Conservation (phyloP, 108 stramenopile genomes). For the Stephanodiscus triporus region DNA sequence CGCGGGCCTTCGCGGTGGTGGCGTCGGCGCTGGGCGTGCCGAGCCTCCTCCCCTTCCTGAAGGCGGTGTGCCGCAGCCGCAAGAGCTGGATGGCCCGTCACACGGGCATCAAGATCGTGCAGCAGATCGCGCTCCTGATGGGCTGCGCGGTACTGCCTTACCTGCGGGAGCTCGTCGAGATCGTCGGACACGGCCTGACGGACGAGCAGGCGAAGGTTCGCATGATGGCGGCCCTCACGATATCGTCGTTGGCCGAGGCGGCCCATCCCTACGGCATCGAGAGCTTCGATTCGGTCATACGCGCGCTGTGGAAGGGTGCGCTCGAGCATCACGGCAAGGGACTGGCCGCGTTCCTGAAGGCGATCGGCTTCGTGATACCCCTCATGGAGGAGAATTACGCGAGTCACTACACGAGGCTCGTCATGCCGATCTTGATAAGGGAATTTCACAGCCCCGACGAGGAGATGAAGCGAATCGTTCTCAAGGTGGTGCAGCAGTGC, state of each 20-base stretch:
- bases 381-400: slow-evolving; percentile 99
- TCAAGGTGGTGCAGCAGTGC: slow-evolving; percentile 99
- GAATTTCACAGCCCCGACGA: slow-evolving; percentile 97
- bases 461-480: slow-evolving; percentile 98
- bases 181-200: slow-evolving; percentile 94
- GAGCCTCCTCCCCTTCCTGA: slow-evolving; percentile 96
- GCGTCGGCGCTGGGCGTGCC: slow-evolving; percentile 98
- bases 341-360: slow-evolving; percentile 98
- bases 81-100: slow-evolving; percentile 99
- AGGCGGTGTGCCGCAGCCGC: slow-evolving; percentile 96
- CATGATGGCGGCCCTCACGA: slow-evolving; percentile 95
- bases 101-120: slow-evolving; percentile 99
- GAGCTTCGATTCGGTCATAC: slow-evolving; percentile 97
- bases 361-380: slow-evolving; percentile 98
- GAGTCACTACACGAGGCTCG: slow-evolving; percentile 97
- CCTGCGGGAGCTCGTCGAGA: slow-evolving; percentile 93
- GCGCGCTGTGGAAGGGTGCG: slow-evolving; percentile 98
- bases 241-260: slow-evolving; percentile 97
- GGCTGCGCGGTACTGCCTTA: slow-evolving; percentile 98
- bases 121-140: slow-evolving; percentile 97
- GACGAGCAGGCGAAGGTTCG: slow-evolving; percentile 98
- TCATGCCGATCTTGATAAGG: slow-evolving; percentile 97
- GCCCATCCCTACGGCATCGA: slow-evolving; percentile 99
- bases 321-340: slow-evolving; percentile 97
- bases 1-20: slow-evolving; percentile 98